Conservation (phyloP, 2,329 filamentous ascomycete species). For the Apiospora rasikravindrae region DNA sequence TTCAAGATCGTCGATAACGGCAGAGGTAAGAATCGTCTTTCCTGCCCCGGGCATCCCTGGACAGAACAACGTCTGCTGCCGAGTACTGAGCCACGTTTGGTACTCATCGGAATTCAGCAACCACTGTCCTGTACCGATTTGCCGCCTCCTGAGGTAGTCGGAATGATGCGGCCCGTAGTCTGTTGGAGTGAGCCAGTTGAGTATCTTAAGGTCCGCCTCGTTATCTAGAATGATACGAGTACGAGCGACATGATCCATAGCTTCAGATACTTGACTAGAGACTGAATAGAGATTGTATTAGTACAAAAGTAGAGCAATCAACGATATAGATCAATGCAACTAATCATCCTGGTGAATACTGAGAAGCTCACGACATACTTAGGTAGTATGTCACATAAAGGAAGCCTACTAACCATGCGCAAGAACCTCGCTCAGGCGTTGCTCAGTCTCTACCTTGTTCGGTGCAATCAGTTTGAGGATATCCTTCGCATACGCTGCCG, state of each 20-base stretch:
- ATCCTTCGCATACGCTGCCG: constrained; percentile 34
- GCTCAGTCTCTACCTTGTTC: neutral
- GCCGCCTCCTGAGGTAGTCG: constrained; percentile 42
- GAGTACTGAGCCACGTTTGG: constrained; percentile 33
- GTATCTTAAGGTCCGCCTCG: constrained; percentile 26
- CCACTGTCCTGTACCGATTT: constrained; percentile 52
- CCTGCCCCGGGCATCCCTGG: constrained; percentile 54
- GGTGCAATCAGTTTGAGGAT: constrained; percentile 20
- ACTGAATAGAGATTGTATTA: too few species aligned
- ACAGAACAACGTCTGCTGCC: constrained; percentile 47
- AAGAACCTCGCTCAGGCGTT: neutral
- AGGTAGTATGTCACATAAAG: neutral
- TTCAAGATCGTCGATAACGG: constrained; percentile 47
- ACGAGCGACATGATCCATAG: neutral
- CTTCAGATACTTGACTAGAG: too few species aligned
- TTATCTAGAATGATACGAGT: neutral
- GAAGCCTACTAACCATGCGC: neutral
- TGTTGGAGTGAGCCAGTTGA: constrained; percentile 46
- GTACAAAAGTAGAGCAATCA: too few species aligned
- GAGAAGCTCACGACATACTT: too few species aligned
- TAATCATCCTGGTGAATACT: too few species aligned
- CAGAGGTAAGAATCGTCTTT: constrained; percentile 52
- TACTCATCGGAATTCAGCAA: constrained; percentile 45
- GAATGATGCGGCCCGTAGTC: constrained; percentile 45
- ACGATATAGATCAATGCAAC: too few species aligned